Conservation (phyloP, 345 rosid genomes). For the Excoecaria agallocha region DNA sequence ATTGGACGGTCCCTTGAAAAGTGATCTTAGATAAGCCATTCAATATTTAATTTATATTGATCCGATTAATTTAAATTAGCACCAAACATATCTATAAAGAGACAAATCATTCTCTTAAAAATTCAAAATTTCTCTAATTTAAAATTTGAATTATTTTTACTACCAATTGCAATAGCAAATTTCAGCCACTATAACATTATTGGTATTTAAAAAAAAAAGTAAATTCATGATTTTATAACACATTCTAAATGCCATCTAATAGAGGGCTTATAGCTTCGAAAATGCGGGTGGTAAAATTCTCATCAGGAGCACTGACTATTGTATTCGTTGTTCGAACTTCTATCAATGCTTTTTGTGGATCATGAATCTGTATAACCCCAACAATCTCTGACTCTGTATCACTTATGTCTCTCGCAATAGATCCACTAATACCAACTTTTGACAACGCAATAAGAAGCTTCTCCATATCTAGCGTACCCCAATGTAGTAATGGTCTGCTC, state of each 20-base stretch:
- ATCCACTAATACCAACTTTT: slow-evolving; percentile 52
- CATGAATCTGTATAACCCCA: slow-evolving; percentile 29
- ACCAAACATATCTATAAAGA: too few relatives aligned
- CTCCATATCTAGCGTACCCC: slow-evolving; percentile 54
- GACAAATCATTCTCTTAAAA: too few relatives aligned
- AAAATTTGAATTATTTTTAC: too few relatives aligned
- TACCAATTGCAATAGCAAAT: too few relatives aligned
- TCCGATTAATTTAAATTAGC: too few relatives aligned
- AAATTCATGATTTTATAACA: too few relatives aligned
- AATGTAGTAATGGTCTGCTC: slow-evolving; percentile 32
- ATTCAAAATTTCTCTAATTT: too few relatives aligned
- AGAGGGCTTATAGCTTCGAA: slow-evolving; percentile 40
- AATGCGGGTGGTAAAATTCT: slow-evolving; percentile 42
- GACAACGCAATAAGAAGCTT: slow-evolving; percentile 43
- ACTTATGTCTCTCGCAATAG: slow-evolving; percentile 29
- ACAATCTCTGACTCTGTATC: slow-evolving; percentile 30
- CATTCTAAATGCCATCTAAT: slow-evolving; percentile 44
- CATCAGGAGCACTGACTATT: slow-evolving; percentile 41
- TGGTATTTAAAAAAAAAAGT: too few relatives aligned
- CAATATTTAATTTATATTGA: too few relatives aligned
- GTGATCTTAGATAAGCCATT: too few relatives aligned
- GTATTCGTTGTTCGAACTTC: slow-evolving; percentile 44
- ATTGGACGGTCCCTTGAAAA: too few relatives aligned
- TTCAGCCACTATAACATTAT: too few relatives aligned
- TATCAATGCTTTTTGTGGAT: slow-evolving; percentile 47